Conservation (phyloP, 2,329 filamentous ascomycete genomes). For the Ascochyta rabiei region DNA sequence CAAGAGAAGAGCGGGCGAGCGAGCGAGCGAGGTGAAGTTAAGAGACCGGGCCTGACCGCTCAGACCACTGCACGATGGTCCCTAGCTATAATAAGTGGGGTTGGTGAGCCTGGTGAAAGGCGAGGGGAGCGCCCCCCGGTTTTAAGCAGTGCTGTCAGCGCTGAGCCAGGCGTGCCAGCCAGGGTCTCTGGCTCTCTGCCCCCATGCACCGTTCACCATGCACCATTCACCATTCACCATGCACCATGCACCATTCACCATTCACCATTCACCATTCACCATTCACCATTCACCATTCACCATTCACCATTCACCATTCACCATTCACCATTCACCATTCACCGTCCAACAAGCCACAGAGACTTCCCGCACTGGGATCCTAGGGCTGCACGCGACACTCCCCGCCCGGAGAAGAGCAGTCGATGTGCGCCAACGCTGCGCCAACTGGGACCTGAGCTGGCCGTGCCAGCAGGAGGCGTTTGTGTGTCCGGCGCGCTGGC, state of each 20-base stretch:
- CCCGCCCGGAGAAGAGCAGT: slow-evolving; percentile 20
- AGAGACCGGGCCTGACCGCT: slow-evolving; percentile 13
- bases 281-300: no score
- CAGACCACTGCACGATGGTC: slow-evolving; percentile 12
- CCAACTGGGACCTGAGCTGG: slow-evolving; percentile 9
- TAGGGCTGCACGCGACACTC: slow-evolving; percentile 40
- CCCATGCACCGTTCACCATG: slow-evolving; percentile 17
- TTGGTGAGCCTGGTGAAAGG: slow-evolving; percentile 6
- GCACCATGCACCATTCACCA: no score
- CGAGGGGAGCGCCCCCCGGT: not conserved
- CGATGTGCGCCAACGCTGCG: slow-evolving; percentile 10
- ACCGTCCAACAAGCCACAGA: slow-evolving; percentile 23
- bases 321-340: no score
- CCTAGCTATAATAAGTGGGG: slow-evolving; percentile 14
- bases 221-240: slow-evolving; percentile 1
- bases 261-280: slow-evolving; percentile 5
- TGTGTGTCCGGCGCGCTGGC: not conserved
- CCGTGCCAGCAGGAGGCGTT: not conserved
- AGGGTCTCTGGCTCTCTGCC: not conserved
- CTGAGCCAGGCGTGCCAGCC: not conserved
- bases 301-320: slow-evolving; percentile 11
- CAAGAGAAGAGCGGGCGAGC: not conserved
- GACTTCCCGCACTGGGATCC: slow-evolving; percentile 9
- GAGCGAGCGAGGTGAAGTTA: slow-evolving; percentile 14
- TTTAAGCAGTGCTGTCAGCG: not conserved